phyloP scores from a whole-genome alignment of 441 rosid species.

The Isatis lusitanica region DNA sequence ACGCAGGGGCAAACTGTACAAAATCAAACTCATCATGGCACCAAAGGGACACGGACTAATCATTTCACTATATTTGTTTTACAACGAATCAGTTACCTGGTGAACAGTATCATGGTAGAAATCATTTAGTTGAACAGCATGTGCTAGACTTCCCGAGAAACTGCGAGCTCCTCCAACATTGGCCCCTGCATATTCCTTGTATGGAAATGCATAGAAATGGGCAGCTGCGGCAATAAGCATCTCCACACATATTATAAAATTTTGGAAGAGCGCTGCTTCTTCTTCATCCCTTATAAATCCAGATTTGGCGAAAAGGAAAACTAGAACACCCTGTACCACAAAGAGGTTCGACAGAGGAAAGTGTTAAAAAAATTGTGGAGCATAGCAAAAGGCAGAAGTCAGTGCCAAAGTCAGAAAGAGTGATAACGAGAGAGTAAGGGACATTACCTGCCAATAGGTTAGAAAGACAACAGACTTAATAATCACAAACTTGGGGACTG shows the following conservation, averaged over 20 bases:
- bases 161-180: constrained; percentile 70
- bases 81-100: constrained; percentile 53
- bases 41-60: background rate
- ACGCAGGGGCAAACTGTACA: constrained; percentile 86
- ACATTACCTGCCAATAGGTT: constrained; percentile 89
- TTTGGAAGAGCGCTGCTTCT: constrained; percentile 81
- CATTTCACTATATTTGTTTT: background rate
- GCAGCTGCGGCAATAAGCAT: constrained; percentile 92
- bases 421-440: constrained; percentile 13
- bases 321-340: constrained; percentile 70
- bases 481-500: constrained; percentile 86
- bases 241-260: constrained; percentile 84
- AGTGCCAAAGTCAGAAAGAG: background rate
- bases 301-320: constrained; percentile 88
- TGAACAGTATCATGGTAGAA: constrained; percentile 94
- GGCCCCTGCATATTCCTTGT: constrained; percentile 94
- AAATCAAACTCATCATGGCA: background rate
- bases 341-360: background rate
- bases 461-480: constrained; percentile 91
- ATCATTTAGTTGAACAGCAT: constrained; percentile 84
- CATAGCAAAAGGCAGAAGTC: background rate
- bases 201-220: constrained; percentile 85
- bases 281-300: constrained; percentile 67
- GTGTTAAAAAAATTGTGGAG: background rate
- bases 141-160: constrained; percentile 74